These are phyloP conservation scores for Exophiala mesophila DNA, from an alignment of 2,329 filamentous ascomycete species.

Conservation along the genomic window DNA sequence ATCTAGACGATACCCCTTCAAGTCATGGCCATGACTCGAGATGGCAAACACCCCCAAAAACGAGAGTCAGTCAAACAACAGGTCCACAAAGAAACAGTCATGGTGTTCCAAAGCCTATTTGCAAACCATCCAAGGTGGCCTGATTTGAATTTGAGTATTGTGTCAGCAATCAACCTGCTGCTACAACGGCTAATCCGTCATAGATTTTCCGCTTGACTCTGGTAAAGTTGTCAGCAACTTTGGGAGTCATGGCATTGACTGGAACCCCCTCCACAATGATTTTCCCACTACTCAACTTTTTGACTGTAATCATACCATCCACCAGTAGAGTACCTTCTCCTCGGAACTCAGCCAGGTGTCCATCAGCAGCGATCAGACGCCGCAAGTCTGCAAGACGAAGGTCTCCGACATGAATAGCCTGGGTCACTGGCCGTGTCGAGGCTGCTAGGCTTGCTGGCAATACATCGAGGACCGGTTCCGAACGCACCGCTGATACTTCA, in stretches of 20 bases:
- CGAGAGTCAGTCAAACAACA: too few species aligned
- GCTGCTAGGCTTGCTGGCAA: slow-evolving; percentile 60
- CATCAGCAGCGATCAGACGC: slow-evolving; percentile 72
- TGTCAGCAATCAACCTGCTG: slow-evolving; percentile 53
- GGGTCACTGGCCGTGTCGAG: slow-evolving; percentile 69
- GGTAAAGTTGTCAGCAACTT: slow-evolving; percentile 66
- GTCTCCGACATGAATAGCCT: slow-evolving; percentile 92
- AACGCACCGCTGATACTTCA: background rate
- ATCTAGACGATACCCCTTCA: too few species aligned
- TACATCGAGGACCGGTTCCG: slow-evolving; percentile 53
- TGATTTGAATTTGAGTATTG: background rate
- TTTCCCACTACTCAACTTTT: slow-evolving; percentile 78
- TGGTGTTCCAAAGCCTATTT: too few species aligned
- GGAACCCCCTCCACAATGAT: slow-evolving; percentile 83
- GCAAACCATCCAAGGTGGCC: slow-evolving; percentile 9
- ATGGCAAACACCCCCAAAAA: too few species aligned
- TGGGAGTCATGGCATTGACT: slow-evolving; percentile 44
- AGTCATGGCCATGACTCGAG: too few species aligned
- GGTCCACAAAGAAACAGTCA: too few species aligned
- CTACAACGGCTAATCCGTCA: slow-evolving; percentile 85
- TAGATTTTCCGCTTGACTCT: slow-evolving; percentile 90
- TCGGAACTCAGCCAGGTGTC: slow-evolving; percentile 85
- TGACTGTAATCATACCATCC: slow-evolving; percentile 79
- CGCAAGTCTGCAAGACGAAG: slow-evolving; percentile 82
- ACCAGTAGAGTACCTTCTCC: slow-evolving; percentile 89